Percentiles rank a stretch among this genome's conserved stretches.
Conservation (phyloP, 495 filamentous ascomycete species). For the Podospora didyma region DNA sequence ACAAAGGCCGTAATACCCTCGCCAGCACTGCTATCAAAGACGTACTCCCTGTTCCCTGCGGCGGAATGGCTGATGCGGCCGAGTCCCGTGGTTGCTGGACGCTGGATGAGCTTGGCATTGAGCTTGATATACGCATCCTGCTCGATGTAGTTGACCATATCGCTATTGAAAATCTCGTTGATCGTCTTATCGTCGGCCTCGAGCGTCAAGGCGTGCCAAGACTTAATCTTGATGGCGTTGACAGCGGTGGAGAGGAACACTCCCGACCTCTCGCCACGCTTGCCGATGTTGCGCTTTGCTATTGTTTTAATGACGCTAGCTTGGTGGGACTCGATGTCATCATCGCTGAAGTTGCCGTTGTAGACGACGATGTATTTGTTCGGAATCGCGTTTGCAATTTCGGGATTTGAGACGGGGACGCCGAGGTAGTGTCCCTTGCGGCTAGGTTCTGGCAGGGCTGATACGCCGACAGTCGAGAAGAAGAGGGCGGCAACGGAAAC, state of each 20-base stretch:
- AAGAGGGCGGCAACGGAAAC: slow-evolving; percentile 23
- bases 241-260: slow-evolving; percentile 37
- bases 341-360: slow-evolving; percentile 39
- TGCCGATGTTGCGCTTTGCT: slow-evolving; percentile 44
- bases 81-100: slow-evolving; percentile 37
- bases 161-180: slow-evolving; percentile 38
- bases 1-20: slow-evolving; percentile 45
- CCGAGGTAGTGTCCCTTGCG: slow-evolving; percentile 29
- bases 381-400: slow-evolving; percentile 34
- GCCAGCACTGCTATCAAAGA: slow-evolving; percentile 42
- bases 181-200: slow-evolving; percentile 46
- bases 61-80: slow-evolving; percentile 37
- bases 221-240: slow-evolving; percentile 37
- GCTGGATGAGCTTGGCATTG: slow-evolving; percentile 31
- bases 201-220: slow-evolving; percentile 45
- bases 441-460: slow-evolving; percentile 25
- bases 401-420: slow-evolving; percentile 41
- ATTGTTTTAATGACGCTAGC: slow-evolving; percentile 37
- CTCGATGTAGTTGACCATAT: slow-evolving; percentile 47
- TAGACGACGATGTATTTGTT: slow-evolving; percentile 50
- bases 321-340: slow-evolving; percentile 38
- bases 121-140: slow-evolving; percentile 39
- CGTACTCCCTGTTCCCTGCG: slow-evolving; percentile 28
- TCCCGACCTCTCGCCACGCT: slow-evolving; percentile 34
- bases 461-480: slow-evolving; percentile 28